Conservation (phyloP, 1,139 yeast species). For the Pichia terricola region DNA sequence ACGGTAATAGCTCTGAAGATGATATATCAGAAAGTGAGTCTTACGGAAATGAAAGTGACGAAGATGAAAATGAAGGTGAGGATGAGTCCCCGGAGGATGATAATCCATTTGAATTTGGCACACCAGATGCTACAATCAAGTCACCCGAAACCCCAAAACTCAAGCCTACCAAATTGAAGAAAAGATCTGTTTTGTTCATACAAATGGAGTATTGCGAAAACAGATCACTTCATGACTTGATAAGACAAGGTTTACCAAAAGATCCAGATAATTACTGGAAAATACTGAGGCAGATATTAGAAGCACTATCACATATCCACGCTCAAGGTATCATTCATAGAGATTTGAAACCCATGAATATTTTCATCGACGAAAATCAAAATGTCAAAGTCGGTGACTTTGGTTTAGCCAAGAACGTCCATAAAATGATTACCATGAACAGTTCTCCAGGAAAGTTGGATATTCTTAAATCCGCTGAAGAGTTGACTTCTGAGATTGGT, state of each 20-base stretch:
- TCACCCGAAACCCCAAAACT: constrained; percentile 2
- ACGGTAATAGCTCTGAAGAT: constrained; percentile 17
- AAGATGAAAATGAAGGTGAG: constrained; percentile 4
- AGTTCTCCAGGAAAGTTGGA: constrained; percentile 13
- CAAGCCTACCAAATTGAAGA: constrained; percentile 10
- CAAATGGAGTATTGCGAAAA: constrained; percentile 99
- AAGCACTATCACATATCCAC: constrained; percentile 87
- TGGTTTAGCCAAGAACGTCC: constrained; percentile 85
- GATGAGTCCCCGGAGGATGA: constrained; percentile 2
- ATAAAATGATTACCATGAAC: constrained; percentile 27
- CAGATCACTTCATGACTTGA: constrained; percentile 75
- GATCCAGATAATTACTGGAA: constrained; percentile 84
- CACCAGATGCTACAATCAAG: constrained; percentile 6
- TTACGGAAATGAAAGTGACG: constrained; percentile 7
- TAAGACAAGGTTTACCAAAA: constrained; percentile 62
- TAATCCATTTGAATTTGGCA: constrained; percentile 13
- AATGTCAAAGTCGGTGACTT: constrained; percentile 94
- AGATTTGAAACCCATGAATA: constrained; percentile 91
- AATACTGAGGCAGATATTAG: constrained; percentile 75
- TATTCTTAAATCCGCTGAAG: constrained; percentile 39
- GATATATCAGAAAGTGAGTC: constrained; percentile 1
- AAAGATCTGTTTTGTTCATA: constrained; percentile 55
- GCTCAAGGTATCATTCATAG: constrained; percentile 91
- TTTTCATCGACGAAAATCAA: constrained; percentile 83
- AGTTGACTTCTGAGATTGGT: constrained; percentile 85